Evolutionary conservation across 805 yeast species (phyloP), one percentile per base, ranked within the genome.

Genomic region (Metschnikowia kofuensis): DNA sequence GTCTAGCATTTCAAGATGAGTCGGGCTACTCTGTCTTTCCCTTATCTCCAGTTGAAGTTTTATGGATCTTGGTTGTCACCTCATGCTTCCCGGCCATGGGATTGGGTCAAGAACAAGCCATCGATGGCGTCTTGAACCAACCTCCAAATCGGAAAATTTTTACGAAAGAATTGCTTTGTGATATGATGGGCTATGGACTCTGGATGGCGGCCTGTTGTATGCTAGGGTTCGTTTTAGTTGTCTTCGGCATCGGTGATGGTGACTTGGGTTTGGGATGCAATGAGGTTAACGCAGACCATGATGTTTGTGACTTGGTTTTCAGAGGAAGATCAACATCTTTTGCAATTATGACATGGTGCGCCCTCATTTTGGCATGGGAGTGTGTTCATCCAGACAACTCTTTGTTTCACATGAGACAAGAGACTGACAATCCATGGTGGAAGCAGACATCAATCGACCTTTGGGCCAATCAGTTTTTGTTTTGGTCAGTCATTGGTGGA

Each of bases 11-110:
- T 65, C 77, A 79, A 53, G 94, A 85, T 60, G 56, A 67, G 0
- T 69, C 78, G 35, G 83, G 80, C 2, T 74, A 72, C 48, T 87
- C 96, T 5, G 96, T 89, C 6, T 89, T 89, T 72, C 91, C 92
- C 42, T 74, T 87, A 49, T 78, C 89, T 44, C 61, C 75, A 74
- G 60, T 57, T 32, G 60, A 57, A 35, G 60, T 57, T 8, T 55
- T 57, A 52, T 57, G 60, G 60, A 53, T 57, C 36, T 50, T 57
- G 49, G 60, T 57, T n/a, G 52, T 57, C 28, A 57, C 60, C 1
- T 55, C 59, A 6, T 57, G 60, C 42, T 57, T 61, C 44, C 59
- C 58, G 1, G 63, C 64, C 35, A 60, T 59, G 57, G 62, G 59
- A 13, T 55, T 53, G 54, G 62, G 61, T 40, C 75, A 70, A 54